A percentile compares a stretch with the other conserved stretches of the same genome.
These are phyloP conservation scores for Akanthomyces uredinophilus DNA, from an alignment of 2,329 filamentous ascomycete species.

Conservation along the genomic window DNA sequence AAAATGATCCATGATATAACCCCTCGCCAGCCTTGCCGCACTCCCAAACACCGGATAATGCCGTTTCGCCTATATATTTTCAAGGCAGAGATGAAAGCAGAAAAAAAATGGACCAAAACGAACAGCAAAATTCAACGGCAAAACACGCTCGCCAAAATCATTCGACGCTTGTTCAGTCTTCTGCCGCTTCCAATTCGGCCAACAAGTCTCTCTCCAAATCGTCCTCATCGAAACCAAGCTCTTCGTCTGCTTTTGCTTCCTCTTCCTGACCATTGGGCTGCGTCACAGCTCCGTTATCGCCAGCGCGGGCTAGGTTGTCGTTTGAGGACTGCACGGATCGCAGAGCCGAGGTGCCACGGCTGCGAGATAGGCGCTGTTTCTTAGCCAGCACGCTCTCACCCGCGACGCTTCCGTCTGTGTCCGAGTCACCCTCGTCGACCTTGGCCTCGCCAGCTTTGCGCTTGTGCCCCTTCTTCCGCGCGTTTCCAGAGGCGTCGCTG, in stretches of 20 bases:
- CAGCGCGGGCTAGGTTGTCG: slow-evolving; percentile 21
- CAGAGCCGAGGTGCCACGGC: slow-evolving; percentile 41
- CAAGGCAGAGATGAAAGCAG: neutral
- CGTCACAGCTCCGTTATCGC: slow-evolving; percentile 16
- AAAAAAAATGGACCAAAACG: neutral
- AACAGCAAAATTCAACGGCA: neutral
- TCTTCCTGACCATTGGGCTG: slow-evolving; percentile 17
- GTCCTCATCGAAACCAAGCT: slow-evolving; percentile 44
- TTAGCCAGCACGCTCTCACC: slow-evolving; percentile 42
- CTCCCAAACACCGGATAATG: slow-evolving; percentile 14
- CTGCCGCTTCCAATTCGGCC: slow-evolving; percentile 49
- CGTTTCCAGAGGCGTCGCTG: slow-evolving; percentile 24
- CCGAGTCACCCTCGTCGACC: slow-evolving; percentile 29
- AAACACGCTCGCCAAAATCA: slow-evolving; percentile 4
- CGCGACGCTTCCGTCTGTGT: slow-evolving; percentile 24
- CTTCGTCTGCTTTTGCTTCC: slow-evolving; percentile 25
- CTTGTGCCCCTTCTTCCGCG: slow-evolving; percentile 26
- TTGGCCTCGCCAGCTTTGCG: slow-evolving; percentile 27
- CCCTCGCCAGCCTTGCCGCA: neutral
- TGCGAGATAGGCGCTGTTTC: slow-evolving; percentile 44
- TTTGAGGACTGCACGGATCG: slow-evolving; percentile 41
- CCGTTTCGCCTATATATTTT: slow-evolving; percentile 5
- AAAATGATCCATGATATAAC: neutral
- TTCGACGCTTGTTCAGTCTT: slow-evolving; percentile 15
- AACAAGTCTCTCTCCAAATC: slow-evolving; percentile 60